Evolutionary conservation across 2,329 filamentous ascomycete species (phyloP), one percentile per base, ranked within the genome.

Genomic region (Rhynchosporium agropyri): DNA sequence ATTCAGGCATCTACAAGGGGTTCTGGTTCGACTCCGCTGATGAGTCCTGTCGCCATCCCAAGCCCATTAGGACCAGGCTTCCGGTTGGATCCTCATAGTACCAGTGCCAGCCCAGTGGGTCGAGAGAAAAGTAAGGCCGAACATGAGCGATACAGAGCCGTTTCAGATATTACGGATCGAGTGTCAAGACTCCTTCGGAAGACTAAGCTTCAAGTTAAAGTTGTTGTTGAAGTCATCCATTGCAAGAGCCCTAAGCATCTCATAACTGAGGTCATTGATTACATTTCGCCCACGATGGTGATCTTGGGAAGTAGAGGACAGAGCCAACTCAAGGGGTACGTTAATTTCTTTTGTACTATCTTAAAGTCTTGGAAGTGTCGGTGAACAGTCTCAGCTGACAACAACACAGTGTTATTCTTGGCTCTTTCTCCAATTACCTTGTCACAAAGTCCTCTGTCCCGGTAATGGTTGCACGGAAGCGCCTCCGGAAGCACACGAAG

Each of bases 231-330:
- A 77, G 94, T 98, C 33, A 89, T 99, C 69, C 95, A 98, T 77
- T 98, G 95, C 87, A 98, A 97, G 82, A 97, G 91, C 73, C 92
- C 95, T 3, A 94, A 95, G 76, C 93, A 97, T 75, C 84, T 98
- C 79, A 92, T 99, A 67, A 96, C 92, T 0, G 95, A 98, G 79
- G 92, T 97, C 78, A 98, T 99, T 76, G 95, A 99, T 75, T 85
- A 91, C 67, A 84, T 98, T 58, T 90, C 89, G 68, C 95, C 95
- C 4, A 98, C 94, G 1, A 80, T 99, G 64, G 94, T 97, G 26
- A 92, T 99, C 69, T 85, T 98, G 63, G 95, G 95, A 56, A 97
- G 92, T 66, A 84, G 95, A 70, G 95, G 95, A 36, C 86, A 93
- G 67, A 97, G 92, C 76, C 92, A 92, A 49, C 81, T 99, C 60